Evolutionary conservation across 805 yeast genomes (phyloP).

Genomic region (Hanseniaspora jakobsenii): DNA sequence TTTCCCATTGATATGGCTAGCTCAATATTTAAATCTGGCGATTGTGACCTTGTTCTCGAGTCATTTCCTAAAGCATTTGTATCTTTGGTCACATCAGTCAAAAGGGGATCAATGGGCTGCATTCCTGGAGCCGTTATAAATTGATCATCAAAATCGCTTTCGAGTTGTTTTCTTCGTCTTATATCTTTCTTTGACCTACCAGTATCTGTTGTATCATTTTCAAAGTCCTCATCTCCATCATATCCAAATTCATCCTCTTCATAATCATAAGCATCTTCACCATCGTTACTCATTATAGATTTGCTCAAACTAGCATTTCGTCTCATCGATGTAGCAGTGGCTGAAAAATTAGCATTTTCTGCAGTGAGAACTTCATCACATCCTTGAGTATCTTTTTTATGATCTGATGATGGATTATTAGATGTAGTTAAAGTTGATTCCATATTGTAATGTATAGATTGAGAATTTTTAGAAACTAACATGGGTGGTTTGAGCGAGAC

Average conservation of each 20-base stretch:
- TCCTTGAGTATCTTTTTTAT: too few relatives aligned
- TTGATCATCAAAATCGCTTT: slow-evolving; percentile 14
- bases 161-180: slow-evolving; percentile 14
- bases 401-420: too few relatives aligned
- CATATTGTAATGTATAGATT: too few relatives aligned
- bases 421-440: too few relatives aligned
- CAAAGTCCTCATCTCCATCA: slow-evolving; percentile 19
- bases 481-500: too few relatives aligned
- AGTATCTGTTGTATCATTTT: slow-evolving; percentile 21
- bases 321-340: not conserved
- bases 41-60: not conserved
- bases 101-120: slow-evolving; percentile 5
- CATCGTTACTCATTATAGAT: slow-evolving; percentile 13
- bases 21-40: slow-evolving; percentile 8
- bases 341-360: slow-evolving; percentile 2
- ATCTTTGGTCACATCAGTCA: not conserved
- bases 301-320: not conserved
- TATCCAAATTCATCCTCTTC: slow-evolving; percentile 14
- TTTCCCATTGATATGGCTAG: slow-evolving; percentile 3
- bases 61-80: not conserved
- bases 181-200: slow-evolving; percentile 20
- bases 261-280: slow-evolving; percentile 12
- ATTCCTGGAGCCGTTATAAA: slow-evolving; percentile 11
- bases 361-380: not conserved
- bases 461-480: too few relatives aligned